phyloP scores from a whole-genome alignment of 2,329 filamentous ascomycete genomes.

The Fusarium globosum region DNA sequence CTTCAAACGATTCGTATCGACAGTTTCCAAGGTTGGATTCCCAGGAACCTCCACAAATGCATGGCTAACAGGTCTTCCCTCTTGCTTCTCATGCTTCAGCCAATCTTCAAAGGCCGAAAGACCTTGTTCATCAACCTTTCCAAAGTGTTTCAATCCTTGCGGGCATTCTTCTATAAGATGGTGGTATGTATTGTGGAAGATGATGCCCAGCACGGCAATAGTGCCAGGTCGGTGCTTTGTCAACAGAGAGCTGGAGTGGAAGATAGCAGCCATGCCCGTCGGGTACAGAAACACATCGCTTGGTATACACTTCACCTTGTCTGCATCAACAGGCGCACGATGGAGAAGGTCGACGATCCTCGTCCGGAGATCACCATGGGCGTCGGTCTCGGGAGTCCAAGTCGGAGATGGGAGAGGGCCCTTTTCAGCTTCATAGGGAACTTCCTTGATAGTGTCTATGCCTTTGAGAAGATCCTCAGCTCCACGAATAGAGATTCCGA shows the following conservation, averaged over 20 bases:
- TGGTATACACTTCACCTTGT: constrained; percentile 39
- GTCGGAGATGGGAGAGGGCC: constrained; percentile 48
- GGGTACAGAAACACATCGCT: constrained; percentile 64
- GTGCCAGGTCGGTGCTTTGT: constrained; percentile 48
- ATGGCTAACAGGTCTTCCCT: constrained; percentile 56
- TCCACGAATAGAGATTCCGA: constrained; percentile 59
- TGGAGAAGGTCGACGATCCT: constrained; percentile 57
- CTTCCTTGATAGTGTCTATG: constrained; percentile 50
- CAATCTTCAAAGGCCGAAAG: constrained; percentile 59
- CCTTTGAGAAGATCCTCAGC: constrained; percentile 57
- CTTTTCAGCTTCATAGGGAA: constrained; percentile 42
- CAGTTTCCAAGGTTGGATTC: constrained; percentile 51
- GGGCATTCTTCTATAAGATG: constrained; percentile 58
- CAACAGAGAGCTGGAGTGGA: constrained; percentile 54
- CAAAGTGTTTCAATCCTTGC: constrained; percentile 60
- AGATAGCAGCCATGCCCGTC: constrained; percentile 66
- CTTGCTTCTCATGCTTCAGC: constrained; percentile 54
- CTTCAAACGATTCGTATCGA: constrained; percentile 51
- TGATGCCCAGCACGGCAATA: constrained; percentile 60
- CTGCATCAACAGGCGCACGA: constrained; percentile 52
- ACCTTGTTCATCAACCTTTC: constrained; percentile 54
- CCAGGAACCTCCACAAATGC: constrained; percentile 59
- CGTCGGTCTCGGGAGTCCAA: constrained; percentile 52
- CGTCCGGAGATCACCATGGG: constrained; percentile 53
- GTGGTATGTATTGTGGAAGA: constrained; percentile 63